Evolutionary conservation across 2,329 filamentous ascomycete species (phyloP), one percentile per base, ranked within the genome.

Genomic region (Ceratocystis smalleyi): DNA sequence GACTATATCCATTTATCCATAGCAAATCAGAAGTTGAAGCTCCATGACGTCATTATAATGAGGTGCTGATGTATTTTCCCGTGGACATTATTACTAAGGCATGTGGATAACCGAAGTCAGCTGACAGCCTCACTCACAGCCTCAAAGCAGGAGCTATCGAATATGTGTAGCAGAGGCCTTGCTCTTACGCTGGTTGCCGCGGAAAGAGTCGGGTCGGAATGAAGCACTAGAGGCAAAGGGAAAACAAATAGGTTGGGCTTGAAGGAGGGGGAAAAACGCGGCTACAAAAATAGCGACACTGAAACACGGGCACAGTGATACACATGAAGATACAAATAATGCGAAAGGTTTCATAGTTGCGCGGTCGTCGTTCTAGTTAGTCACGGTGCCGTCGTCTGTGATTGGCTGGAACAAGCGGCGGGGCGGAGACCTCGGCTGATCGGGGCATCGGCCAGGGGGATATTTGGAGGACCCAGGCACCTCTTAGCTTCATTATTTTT

Each of bases 371-470:
- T 27, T 40, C 15, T 30, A n/a, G 54, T 57, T 5, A 24, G 54
- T 10, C 30, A 30, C n/a, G 30, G 27, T 35, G 30, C 15, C n/a
- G 27, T n/a, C 2, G 54, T 17, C 32, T 57, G 54, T 57, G 54
- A 57, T 57, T 57, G 43, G 59, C 43, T 65, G 60, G 55, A 51
- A 32, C 17, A 12, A 19, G 19, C 60, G 60, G 60, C 54, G 35
- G 54, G 49, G 64, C 64, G 61, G 59, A 65, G 51, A 65, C 54
- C 64, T 63, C 60, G 61, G 64, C 32, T 63, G 49, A 40, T 65
- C 54, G 49, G 62, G 19, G 51, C 32, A 59, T 59, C 64, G 64
- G 64, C 40, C 64, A 47, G 55, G 64, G 60, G 63, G 63, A 65
- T 54, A 47, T 57, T 57, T 57, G 24, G 24, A 19, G 24, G 12